These are phyloP conservation scores for Fusarium scirpi DNA, from an alignment of 2,329 filamentous ascomycete genomes.

Conservation along the genomic window DNA sequence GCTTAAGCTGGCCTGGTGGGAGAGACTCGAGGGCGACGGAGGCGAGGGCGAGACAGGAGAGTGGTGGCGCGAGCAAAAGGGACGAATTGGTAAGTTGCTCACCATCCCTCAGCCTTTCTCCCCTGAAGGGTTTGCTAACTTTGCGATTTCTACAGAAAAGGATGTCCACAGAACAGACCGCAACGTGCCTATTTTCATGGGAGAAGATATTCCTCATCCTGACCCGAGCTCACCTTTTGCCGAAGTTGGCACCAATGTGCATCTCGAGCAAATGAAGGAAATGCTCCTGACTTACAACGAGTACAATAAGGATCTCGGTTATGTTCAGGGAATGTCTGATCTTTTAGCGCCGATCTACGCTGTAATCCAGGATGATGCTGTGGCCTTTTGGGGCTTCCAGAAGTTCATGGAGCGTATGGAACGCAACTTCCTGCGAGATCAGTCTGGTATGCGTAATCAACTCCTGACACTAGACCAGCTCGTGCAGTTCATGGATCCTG, in stretches of 20 bases:
- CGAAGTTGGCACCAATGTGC: constrained; percentile 92
- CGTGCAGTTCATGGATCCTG: constrained; percentile 95
- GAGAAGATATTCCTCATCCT: constrained; percentile 95
- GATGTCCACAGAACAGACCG: constrained; percentile 98
- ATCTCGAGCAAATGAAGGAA: constrained; percentile 98
- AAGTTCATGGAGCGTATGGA: constrained; percentile 99
- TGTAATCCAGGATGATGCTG: constrained; percentile 94
- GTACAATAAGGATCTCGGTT: constrained; percentile 94
- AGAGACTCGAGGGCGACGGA: constrained; percentile 85
- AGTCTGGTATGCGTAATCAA: constrained; percentile 95
- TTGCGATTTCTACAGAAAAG: constrained; percentile 76
- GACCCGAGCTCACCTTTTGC: constrained; percentile 97
- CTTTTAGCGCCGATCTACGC: constrained; percentile 95
- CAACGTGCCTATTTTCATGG: constrained; percentile 92
- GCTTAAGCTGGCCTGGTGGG: constrained; percentile 97
- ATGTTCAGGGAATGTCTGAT: constrained; percentile 99
- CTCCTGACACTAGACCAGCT: constrained; percentile 92
- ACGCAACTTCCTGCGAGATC: constrained; percentile 93
- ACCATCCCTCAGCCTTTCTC: constrained; percentile 20
- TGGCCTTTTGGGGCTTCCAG: constrained; percentile 97
- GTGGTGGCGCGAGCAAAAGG: constrained; percentile 96
- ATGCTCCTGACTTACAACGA: constrained; percentile 99
- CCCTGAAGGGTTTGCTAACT: constrained; percentile 5
- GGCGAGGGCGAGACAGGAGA: constrained; percentile 86
- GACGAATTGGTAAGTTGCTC: constrained; percentile 82